Evolutionary conservation across 2,329 filamentous ascomycete species (phyloP), one percentile per base, ranked within the genome.

Genomic region (Metarhizium robertsii): DNA sequence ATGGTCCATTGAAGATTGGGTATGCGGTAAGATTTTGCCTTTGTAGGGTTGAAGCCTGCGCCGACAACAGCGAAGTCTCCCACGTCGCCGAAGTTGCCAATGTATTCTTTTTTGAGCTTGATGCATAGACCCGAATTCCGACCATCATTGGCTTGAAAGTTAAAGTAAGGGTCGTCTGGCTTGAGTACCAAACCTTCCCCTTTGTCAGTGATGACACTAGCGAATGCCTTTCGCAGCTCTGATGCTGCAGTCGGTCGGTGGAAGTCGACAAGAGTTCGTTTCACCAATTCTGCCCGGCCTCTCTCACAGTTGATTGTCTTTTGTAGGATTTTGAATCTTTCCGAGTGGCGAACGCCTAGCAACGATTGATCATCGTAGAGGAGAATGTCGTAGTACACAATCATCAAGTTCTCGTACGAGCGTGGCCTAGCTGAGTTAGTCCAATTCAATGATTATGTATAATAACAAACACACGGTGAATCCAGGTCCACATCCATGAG

Each of bases 41-140:
- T 80, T 52, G 77, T 73, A 3, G 86, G 72, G 60, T 90, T 81
- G 61, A 87, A 91, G 18, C 83, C 82, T 6, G 83, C 91, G 0
- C 89, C 91, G 3, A 96, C 74, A 2, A 92, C 78, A 2, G 87
- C 85, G 65, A 96, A 88, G 67, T 96, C 92, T 10, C 88, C 88
- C 34, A 90, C 83, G 58, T 95, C 91, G 1, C 90, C 90, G 65
- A 92, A 82, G 2, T 83, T 83, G 30, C 79, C 77, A 42, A 95
- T 71, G 63, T 95, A 95, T 64, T 94, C 89, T 64, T 90, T 90
- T 69, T 96, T 96, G 46, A 96, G 70, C 70, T 96, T 96, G 64
- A 96, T 88, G 66, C 84, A 87, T 55, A 73, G 76, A 14, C 74
- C 74, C 2, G 69, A 65, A 57, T 73, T 74, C 34, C 75, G 59